phyloP scores from a whole-genome alignment of 2,329 filamentous ascomycete species.

The Fusarium anguioides region DNA sequence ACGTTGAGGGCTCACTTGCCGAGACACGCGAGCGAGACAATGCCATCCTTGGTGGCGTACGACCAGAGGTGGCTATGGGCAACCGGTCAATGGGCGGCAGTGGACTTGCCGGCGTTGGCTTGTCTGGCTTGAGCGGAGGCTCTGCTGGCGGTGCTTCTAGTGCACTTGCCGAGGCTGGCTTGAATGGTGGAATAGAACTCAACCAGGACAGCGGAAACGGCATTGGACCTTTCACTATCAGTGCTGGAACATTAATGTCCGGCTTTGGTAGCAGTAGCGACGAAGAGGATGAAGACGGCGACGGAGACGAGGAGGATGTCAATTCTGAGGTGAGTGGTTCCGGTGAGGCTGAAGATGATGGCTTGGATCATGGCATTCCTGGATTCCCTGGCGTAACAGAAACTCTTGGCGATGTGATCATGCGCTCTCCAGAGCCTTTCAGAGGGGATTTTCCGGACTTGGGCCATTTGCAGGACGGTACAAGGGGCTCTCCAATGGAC shows the following conservation, averaged over 20 bases:
- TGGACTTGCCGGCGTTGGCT: slow-evolving; percentile 61
- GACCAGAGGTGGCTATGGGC: slow-evolving; percentile 88
- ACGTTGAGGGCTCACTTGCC: slow-evolving; percentile 91
- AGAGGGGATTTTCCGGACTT: slow-evolving; percentile 39
- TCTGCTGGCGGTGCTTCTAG: slow-evolving; percentile 63
- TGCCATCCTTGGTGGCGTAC: slow-evolving; percentile 94
- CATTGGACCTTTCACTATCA: slow-evolving; percentile 77
- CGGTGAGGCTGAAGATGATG: slow-evolving; percentile 46
- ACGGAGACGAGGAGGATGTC: slow-evolving; percentile 82
- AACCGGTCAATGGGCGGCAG: slow-evolving; percentile 71
- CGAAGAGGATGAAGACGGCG: slow-evolving; percentile 95
- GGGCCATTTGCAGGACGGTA: slow-evolving; percentile 27
- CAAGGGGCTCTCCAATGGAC: slow-evolving; percentile 41
- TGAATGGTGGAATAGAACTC: slow-evolving; percentile 80
- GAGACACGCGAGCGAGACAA: slow-evolving; percentile 97
- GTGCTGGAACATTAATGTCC: slow-evolving; percentile 80
- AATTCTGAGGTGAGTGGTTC: slow-evolving; percentile 72
- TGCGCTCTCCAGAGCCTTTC: slow-evolving; percentile 48
- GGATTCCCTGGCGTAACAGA: slow-evolving; percentile 45
- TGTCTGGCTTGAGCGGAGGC: slow-evolving; percentile 57
- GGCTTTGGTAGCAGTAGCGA: slow-evolving; percentile 96
- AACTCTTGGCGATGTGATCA: slow-evolving; percentile 48
- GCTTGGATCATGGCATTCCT: slow-evolving; percentile 38
- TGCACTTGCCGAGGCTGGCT: slow-evolving; percentile 81
- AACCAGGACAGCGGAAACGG: slow-evolving; percentile 72